Conservation (phyloP, 2,329 filamentous ascomycete genomes). For the Botryosphaeria agaves region DNA sequence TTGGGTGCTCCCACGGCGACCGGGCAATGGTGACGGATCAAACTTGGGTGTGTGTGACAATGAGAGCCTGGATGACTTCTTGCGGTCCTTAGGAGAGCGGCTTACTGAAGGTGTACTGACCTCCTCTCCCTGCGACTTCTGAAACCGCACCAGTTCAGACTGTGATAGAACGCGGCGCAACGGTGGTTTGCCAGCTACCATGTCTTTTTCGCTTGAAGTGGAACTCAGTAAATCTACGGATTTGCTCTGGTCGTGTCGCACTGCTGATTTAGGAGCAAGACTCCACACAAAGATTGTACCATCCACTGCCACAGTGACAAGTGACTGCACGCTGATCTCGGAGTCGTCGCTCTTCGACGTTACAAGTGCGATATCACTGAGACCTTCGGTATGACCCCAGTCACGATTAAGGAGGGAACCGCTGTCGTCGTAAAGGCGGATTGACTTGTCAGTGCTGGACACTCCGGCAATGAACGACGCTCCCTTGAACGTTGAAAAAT, state of each 20-base stretch:
- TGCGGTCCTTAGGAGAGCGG: constrained; percentile 32
- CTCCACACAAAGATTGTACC: constrained; percentile 34
- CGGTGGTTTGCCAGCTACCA: constrained; percentile 41
- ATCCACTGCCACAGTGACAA: constrained; percentile 32
- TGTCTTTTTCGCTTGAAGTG: constrained; percentile 12
- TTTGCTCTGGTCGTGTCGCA: constrained; percentile 15
- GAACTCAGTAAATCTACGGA: constrained; percentile 19
- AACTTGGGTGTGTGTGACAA: constrained; percentile 27
- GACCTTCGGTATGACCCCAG: constrained; percentile 88
- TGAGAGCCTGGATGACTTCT: constrained; percentile 35
- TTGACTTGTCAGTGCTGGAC: constrained; percentile 89
- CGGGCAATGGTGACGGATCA: constrained; percentile 21
- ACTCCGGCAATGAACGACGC: constrained; percentile 64
- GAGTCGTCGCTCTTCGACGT: constrained; percentile 22
- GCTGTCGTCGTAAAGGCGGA: constrained; percentile 72
- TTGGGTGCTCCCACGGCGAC: constrained; percentile 7
- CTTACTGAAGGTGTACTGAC: constrained; percentile 24
- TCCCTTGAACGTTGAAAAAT: constrained; percentile 36
- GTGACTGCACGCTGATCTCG: constrained; percentile 23
- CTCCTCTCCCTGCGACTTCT: constrained; percentile 29
- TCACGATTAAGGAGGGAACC: constrained; percentile 71
- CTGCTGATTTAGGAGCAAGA: constrained; percentile 13
- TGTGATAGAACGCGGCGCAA: constrained; percentile 75
- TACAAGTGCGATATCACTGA: constrained; percentile 66
- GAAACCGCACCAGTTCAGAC: constrained; percentile 69